Conservation (phyloP, 2,329 filamentous ascomycete species). For the Septoria linicola region DNA sequence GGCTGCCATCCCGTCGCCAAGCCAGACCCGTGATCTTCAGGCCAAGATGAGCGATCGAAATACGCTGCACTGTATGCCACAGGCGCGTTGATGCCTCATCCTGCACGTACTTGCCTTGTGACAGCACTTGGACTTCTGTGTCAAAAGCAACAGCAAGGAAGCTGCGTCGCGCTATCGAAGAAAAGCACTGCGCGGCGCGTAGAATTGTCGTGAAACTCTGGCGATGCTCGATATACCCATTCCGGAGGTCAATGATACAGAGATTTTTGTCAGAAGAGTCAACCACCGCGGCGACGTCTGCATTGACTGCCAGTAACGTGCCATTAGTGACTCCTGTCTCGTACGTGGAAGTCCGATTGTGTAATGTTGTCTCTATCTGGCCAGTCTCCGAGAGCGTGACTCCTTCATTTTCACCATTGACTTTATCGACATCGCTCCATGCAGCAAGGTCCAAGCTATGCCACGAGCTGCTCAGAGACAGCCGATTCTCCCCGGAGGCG, state of each 20-base stretch:
- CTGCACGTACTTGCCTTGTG: slow-evolving; percentile 31
- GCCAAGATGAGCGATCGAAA: slow-evolving; percentile 31
- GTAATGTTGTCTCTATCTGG: background rate
- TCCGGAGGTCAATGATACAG: slow-evolving; percentile 30
- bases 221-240: slow-evolving; percentile 36
- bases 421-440: background rate
- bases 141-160: slow-evolving; percentile 33
- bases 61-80: slow-evolving; percentile 29
- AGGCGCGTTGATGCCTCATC: slow-evolving; percentile 12
- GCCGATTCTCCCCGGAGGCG: slow-evolving; percentile 25
- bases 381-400: slow-evolving; percentile 3
- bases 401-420: slow-evolving; percentile 4
- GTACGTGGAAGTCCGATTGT: background rate
- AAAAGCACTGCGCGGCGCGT: slow-evolving; percentile 22
- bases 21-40: slow-evolving; percentile 26
- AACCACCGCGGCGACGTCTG: slow-evolving; percentile 29
- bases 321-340: slow-evolving; percentile 24
- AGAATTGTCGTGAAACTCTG: slow-evolving; percentile 17
- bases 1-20: slow-evolving; percentile 80
- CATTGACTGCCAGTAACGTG: slow-evolving; percentile 26
- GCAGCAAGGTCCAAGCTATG: slow-evolving; percentile 1
- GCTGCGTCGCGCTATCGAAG: slow-evolving; percentile 20
- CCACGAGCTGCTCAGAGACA: slow-evolving; percentile 15
- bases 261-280: slow-evolving; percentile 24
- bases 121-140: slow-evolving; percentile 29